Evolutionary conservation across 176 grass and related monocot species (phyloP).

Genomic region (Calamus simplicifolius): DNA sequence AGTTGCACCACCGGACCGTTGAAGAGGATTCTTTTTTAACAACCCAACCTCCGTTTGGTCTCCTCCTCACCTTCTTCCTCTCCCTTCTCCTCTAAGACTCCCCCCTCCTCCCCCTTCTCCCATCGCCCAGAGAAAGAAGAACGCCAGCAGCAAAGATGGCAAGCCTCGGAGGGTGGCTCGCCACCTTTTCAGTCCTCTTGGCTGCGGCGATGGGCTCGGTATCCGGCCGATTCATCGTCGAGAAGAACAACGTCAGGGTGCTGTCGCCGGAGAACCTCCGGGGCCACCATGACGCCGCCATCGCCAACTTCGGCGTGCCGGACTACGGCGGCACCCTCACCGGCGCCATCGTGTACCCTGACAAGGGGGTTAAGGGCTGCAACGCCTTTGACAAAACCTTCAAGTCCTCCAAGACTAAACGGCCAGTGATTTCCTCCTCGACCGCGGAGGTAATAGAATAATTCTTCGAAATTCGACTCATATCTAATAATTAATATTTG

Average conservation of each 20-base stretch:
- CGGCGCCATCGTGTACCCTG: slow-evolving; percentile 61
- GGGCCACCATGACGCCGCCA: slow-evolving; percentile 53
- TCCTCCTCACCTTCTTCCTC: slow-evolving; percentile 6
- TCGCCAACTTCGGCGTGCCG: slow-evolving; percentile 91
- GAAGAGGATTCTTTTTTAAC: too few species aligned
- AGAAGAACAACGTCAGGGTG: slow-evolving; percentile 68
- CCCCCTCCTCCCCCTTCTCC: background rate
- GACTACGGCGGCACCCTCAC: slow-evolving; percentile 74
- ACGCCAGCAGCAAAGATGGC: slow-evolving; percentile 10
- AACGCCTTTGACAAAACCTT: slow-evolving; percentile 27
- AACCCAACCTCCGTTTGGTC: background rate
- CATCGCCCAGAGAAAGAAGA: background rate
- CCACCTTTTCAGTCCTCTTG: slow-evolving; percentile 15
- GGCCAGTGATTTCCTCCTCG: slow-evolving; percentile 72
- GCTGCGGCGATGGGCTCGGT: slow-evolving; percentile 15
- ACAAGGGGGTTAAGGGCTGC: slow-evolving; percentile 35
- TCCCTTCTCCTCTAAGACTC: slow-evolving; percentile 13
- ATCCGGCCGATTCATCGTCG: slow-evolving; percentile 59
- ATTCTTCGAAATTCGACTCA: background rate
- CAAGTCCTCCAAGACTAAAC: slow-evolving; percentile 45
- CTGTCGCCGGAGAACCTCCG: slow-evolving; percentile 42
- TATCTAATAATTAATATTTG: too few species aligned
- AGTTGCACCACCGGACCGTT: too few species aligned
- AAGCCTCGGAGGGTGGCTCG: slow-evolving; percentile 8
- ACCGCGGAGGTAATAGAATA: slow-evolving; percentile 54